Evolutionary conservation across 2,329 filamentous ascomycete species (phyloP).

Genomic region (Fusarium transvaalense): DNA sequence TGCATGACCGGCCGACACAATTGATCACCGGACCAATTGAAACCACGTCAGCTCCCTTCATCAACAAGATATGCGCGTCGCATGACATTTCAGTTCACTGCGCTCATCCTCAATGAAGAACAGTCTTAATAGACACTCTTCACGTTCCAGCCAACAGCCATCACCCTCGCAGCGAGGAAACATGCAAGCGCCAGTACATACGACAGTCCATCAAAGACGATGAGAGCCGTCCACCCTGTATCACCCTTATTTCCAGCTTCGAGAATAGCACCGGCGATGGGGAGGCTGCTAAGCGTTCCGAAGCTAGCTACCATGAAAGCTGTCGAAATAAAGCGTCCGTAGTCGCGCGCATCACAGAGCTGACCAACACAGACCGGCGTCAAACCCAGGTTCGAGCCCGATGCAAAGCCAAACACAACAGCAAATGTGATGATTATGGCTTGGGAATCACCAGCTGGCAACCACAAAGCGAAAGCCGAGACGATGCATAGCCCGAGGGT

Average conservation of each 20-base stretch:
- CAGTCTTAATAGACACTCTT: constrained; percentile 32
- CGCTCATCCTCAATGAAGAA: constrained; percentile 2
- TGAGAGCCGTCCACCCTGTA: constrained; percentile 54
- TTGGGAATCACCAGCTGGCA: constrained; percentile 68
- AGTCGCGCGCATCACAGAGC: constrained; percentile 80
- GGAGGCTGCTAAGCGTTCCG: constrained; percentile 66
- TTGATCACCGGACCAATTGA: constrained; percentile 27
- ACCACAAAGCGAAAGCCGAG: constrained; percentile 75
- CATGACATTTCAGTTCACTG: constrained; percentile 29
- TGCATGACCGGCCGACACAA: constrained; percentile 8
- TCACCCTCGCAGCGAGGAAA: constrained; percentile 35
- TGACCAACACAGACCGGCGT: constrained; percentile 86
- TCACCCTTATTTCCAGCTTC: constrained; percentile 47
- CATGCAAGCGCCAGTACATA: constrained; percentile 39
- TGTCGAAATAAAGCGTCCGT: constrained; percentile 81
- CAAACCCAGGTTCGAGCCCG: constrained; percentile 81
- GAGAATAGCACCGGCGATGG: constrained; percentile 58
- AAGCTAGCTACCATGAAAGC: constrained; percentile 83
- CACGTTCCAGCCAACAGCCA: constrained; percentile 38
- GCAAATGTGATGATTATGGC: constrained; percentile 75
- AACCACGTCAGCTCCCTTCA: neutral
- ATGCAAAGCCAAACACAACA: constrained; percentile 81
- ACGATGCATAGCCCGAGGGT: constrained; percentile 70
- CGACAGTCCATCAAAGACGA: constrained; percentile 55
- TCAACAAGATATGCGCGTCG: neutral